Conservation (phyloP, 441 rosid genomes). For the Euphorbia corollata region DNA sequence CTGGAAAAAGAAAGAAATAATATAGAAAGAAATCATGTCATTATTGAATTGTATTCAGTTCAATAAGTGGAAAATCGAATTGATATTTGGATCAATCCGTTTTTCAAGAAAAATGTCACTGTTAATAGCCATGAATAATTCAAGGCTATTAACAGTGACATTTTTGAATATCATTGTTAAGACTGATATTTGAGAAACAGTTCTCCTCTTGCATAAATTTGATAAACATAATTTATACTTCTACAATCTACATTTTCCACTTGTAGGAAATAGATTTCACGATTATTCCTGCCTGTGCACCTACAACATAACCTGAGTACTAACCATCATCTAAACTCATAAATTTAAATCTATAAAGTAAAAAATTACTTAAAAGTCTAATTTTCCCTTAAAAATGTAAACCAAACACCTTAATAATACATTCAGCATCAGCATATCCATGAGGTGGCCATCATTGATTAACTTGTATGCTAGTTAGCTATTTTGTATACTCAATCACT, state of each 20-base stretch:
- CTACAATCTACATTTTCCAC: neutral
- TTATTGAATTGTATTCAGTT: neutral
- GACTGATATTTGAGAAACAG: neutral
- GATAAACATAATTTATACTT: neutral
- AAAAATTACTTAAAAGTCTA: neutral
- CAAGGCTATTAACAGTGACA: too few relatives aligned
- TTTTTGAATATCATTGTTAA: neutral
- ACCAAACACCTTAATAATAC: neutral
- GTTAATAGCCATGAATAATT: neutral
- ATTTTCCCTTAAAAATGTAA: neutral
- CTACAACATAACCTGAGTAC: neutral
- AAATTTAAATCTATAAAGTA: neutral
- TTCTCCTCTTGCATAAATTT: neutral
- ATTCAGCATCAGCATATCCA: neutral
- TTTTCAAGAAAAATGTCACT: neutral
- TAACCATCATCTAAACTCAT: neutral
- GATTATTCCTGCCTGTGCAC: neutral
- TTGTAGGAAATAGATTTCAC: neutral
- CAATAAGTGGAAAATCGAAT: neutral
- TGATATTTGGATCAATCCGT: neutral
- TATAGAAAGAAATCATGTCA: neutral
- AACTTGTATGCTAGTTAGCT: neutral
- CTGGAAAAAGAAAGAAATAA: slow-evolving; percentile 29
- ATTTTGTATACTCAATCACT: neutral
- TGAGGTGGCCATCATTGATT: neutral